Percentiles rank a stretch among this genome's conserved stretches.
phyloP scores from a whole-genome alignment of 2,329 filamentous ascomycete species.

The Amylocarpus encephaloides region DNA sequence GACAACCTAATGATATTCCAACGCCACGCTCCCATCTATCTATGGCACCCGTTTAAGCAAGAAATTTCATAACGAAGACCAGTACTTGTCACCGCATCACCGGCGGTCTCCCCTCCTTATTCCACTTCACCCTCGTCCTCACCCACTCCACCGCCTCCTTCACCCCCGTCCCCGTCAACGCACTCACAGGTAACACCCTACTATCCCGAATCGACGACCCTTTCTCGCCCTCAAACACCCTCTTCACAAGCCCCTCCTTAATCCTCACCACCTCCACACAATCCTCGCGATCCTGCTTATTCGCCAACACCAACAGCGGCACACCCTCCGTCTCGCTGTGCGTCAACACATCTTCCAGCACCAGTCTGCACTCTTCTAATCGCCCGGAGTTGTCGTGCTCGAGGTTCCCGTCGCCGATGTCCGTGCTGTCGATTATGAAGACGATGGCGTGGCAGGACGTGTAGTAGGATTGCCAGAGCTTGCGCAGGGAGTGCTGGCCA shows the following conservation, averaged over 20 bases:
- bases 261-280: constrained; percentile 96
- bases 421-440: constrained; percentile 93
- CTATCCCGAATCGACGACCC: constrained; percentile 81
- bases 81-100: constrained; percentile 66
- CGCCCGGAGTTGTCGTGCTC: constrained; percentile 46
- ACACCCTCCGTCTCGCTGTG: constrained; percentile 86
- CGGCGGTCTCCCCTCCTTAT: constrained; percentile 86
- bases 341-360: constrained; percentile 84
- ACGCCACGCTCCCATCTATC: constrained; percentile 20
- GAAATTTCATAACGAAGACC: no score
- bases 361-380: constrained; percentile 80
- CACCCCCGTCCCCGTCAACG: constrained; percentile 82
- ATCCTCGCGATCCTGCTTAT: constrained; percentile 97
- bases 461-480: constrained; percentile 96
- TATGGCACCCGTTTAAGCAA: background rate
- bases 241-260: constrained; percentile 92
- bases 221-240: constrained; percentile 92
- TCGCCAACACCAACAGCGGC: constrained; percentile 84
- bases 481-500: constrained; percentile 81
- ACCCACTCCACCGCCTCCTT: constrained; percentile 97
- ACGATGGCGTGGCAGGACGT: constrained; percentile 90
- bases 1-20: constrained; percentile 8
- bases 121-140: constrained; percentile 87
- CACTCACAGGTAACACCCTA: constrained; percentile 83
- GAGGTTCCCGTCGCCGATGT: constrained; percentile 69